These are phyloP conservation scores for Fusarium nodosum DNA, from an alignment of 2,329 filamentous ascomycete genomes.

Conservation along the genomic window DNA sequence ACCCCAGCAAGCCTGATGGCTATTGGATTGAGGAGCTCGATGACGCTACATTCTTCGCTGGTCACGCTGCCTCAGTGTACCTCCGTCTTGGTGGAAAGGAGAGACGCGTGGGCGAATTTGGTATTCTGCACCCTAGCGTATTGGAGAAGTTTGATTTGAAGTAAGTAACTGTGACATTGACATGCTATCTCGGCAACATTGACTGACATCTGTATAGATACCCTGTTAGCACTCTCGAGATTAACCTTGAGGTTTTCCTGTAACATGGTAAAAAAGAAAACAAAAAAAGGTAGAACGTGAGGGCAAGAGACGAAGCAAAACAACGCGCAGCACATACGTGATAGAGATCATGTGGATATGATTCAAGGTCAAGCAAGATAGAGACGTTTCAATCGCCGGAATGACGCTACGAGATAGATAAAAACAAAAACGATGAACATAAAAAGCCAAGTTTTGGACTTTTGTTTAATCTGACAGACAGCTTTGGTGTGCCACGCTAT, in stretches of 20 bases:
- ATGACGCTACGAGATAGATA: slow-evolving; percentile 49
- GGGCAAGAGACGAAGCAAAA: slow-evolving; percentile 18
- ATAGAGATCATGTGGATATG: slow-evolving; percentile 40
- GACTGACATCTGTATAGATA: slow-evolving; percentile 66
- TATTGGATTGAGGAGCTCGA: slow-evolving; percentile 97
- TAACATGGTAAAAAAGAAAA: slow-evolving; percentile 57
- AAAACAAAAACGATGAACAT: slow-evolving; percentile 38
- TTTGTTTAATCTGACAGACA: slow-evolving; percentile 1
- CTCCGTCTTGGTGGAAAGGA: slow-evolving; percentile 81
- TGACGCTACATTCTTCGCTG: slow-evolving; percentile 91
- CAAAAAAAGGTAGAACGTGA: slow-evolving; percentile 32
- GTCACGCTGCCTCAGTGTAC: slow-evolving; percentile 88
- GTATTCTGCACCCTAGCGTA: slow-evolving; percentile 92
- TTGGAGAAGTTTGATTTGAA: slow-evolving; percentile 93
- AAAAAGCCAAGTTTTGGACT: slow-evolving; percentile 15
- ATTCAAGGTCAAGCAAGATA: slow-evolving; percentile 34
- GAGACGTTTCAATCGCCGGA: slow-evolving; percentile 34
- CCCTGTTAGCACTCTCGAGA: slow-evolving; percentile 92
- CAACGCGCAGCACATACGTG: slow-evolving; percentile 10
- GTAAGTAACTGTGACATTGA: slow-evolving; percentile 59
- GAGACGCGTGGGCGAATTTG: slow-evolving; percentile 86
- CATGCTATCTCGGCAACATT: slow-evolving; percentile 18
- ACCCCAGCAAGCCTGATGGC: slow-evolving; percentile 72
- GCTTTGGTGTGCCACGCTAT: slow-evolving; percentile 11
- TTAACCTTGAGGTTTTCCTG: slow-evolving; percentile 95